A percentile compares a stretch with the other conserved stretches of the same genome.
Evolutionary conservation across 2,329 filamentous ascomycete genomes (phyloP).

Genomic region (Monosporascus sp.): DNA sequence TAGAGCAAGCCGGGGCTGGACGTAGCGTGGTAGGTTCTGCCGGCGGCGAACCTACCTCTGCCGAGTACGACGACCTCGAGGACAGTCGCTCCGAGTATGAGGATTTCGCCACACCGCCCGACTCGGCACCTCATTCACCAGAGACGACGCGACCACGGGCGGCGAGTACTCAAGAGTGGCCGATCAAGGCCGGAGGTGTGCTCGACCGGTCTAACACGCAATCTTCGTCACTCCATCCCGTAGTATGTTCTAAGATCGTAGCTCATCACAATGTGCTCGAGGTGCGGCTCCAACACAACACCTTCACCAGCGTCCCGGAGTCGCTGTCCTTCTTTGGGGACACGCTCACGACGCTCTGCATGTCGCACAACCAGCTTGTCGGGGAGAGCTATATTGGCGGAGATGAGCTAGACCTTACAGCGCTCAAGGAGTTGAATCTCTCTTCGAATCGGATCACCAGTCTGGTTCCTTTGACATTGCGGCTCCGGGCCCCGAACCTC

Average conservation of each 20-base stretch:
- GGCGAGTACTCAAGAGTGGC: slow-evolving; percentile 44
- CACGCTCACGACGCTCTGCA: slow-evolving; percentile 64
- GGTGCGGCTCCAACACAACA: slow-evolving; percentile 72
- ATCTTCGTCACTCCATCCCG: slow-evolving; percentile 54
- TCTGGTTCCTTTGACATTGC: slow-evolving; percentile 58
- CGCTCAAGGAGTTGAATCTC: slow-evolving; percentile 72
- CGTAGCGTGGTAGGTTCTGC: slow-evolving; percentile 24
- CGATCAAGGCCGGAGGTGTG: slow-evolving; percentile 54
- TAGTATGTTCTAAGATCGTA: slow-evolving; percentile 51
- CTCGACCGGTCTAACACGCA: slow-evolving; percentile 67
- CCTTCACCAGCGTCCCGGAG: slow-evolving; percentile 63
- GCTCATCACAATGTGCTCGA: slow-evolving; percentile 46
- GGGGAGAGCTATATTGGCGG: slow-evolving; percentile 59
- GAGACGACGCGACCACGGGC: slow-evolving; percentile 44
- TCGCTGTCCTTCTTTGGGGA: slow-evolving; percentile 67
- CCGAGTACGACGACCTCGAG: slow-evolving; percentile 33
- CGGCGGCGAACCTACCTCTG: slow-evolving; percentile 14
- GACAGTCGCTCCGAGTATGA: slow-evolving; percentile 48
- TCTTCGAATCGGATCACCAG: slow-evolving; percentile 68
- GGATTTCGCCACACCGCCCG: slow-evolving; percentile 54
- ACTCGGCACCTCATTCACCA: slow-evolving; percentile 47
- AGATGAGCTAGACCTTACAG: slow-evolving; percentile 61
- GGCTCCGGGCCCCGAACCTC: slow-evolving; percentile 69
- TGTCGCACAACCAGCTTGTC: slow-evolving; percentile 69
- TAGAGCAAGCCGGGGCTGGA: slow-evolving; percentile 21